Conservation (phyloP, 176 grass and related monocot genomes). For the Oryza glumipatula region DNA sequence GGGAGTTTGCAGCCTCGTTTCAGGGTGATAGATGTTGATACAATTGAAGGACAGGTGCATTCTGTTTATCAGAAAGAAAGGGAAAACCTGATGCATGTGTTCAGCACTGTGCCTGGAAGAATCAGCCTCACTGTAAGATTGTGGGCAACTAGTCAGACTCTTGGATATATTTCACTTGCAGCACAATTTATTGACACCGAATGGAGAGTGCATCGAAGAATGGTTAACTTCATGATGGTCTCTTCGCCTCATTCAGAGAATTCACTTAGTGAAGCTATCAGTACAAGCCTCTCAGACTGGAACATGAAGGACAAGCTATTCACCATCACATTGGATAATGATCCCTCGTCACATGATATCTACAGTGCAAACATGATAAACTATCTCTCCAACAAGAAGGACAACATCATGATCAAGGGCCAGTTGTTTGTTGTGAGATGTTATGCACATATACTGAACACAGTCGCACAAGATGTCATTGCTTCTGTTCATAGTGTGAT, state of each 20-base stretch:
- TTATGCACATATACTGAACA: conserved; percentile 72
- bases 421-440: conserved; percentile 93
- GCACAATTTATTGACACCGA: conserved; percentile 71
- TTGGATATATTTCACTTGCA: conserved; percentile 78
- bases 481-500: conserved; percentile 86
- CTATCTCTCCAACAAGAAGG: conserved; percentile 65
- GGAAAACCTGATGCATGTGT: conserved; percentile 59
- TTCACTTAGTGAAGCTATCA: conserved; percentile 83
- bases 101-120: conserved; percentile 66
- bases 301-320: conserved; percentile 84
- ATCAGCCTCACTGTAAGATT: conserved; percentile 77
- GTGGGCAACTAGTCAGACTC: conserved; percentile 87
- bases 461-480: conserved; percentile 79
- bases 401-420: conserved; percentile 84
- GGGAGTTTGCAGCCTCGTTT: conserved; percentile 82
- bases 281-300: conserved; percentile 64
- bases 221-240: conserved; percentile 96
- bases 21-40: conserved; percentile 58
- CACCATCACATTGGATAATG: conserved; percentile 86
- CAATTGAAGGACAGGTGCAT: conserved; percentile 72
- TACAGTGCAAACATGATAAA: conserved; percentile 92
- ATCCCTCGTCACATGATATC: conserved; percentile 91
- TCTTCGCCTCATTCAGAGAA: conserved; percentile 93
- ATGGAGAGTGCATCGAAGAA: conserved; percentile 75
- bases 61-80: conserved; percentile 78